A percentile compares a stretch with the other conserved stretches of the same genome.
Conservation (phyloP, 2,329 filamentous ascomycete species). For the Thelonectria blattea region DNA sequence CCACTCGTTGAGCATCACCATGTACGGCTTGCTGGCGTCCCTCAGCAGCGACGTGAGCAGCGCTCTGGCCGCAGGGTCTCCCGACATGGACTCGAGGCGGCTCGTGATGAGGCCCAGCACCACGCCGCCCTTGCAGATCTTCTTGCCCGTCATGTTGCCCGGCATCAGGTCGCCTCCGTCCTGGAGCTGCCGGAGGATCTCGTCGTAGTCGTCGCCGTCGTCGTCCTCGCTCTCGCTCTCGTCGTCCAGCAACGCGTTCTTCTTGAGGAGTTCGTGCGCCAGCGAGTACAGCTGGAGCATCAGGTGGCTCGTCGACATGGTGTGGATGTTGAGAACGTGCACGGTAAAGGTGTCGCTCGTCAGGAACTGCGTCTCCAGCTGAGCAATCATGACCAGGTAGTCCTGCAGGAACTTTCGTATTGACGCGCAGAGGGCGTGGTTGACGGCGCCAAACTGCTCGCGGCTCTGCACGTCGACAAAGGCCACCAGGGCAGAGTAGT, state of each 20-base stretch:
- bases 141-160: constrained; percentile 82
- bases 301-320: constrained; percentile 88
- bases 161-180: constrained; percentile 84
- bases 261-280: constrained; percentile 84
- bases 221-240: constrained; percentile 75
- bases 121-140: constrained; percentile 94
- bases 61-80: constrained; percentile 85
- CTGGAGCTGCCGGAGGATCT: constrained; percentile 87
- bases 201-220: constrained; percentile 85
- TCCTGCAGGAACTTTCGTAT: constrained; percentile 91
- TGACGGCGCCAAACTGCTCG: constrained; percentile 92
- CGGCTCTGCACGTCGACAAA: constrained; percentile 95
- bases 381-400: constrained; percentile 89
- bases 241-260: constrained; percentile 86
- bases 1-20: constrained; percentile 99
- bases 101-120: constrained; percentile 89
- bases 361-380: constrained; percentile 90
- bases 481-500: constrained; percentile 88
- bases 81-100: constrained; percentile 86
- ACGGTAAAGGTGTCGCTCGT: constrained; percentile 89
- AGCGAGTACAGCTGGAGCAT: constrained; percentile 88
- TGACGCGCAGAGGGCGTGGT: constrained; percentile 94
- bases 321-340: constrained; percentile 91
- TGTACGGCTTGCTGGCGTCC: constrained; percentile 92
- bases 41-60: constrained; percentile 82